These are phyloP conservation scores for Boletus edulis DNA, from an alignment of 768 basidiomycete genomes.

Conservation along the genomic window DNA sequence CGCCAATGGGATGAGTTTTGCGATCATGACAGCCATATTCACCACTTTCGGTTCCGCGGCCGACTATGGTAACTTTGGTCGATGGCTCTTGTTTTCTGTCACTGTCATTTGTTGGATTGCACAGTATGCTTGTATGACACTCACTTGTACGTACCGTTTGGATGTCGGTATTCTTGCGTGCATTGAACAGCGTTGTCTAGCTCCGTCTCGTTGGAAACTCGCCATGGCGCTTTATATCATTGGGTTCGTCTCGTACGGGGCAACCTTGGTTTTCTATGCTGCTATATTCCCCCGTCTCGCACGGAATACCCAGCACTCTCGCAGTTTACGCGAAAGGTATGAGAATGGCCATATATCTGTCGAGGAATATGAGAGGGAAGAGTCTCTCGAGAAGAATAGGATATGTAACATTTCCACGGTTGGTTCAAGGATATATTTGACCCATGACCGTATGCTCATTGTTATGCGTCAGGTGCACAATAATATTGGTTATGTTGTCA, in stretches of 20 bases:
- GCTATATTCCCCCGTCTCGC: constrained; percentile 80
- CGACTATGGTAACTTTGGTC: constrained; percentile 52
- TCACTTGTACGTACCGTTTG: constrained; percentile 51
- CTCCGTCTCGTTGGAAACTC: constrained; percentile 64
- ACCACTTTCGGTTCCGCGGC: constrained; percentile 62
- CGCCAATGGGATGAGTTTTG: constrained; percentile 74
- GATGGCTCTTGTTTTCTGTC: constrained; percentile 70
- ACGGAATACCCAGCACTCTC: constrained; percentile 67
- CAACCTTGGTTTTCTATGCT: constrained; percentile 78
- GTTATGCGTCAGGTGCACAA: constrained; percentile 55
- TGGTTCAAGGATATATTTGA: constrained; percentile 7
- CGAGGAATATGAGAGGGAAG: constrained; percentile 70
- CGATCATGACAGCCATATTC: constrained; percentile 78
- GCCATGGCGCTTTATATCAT: constrained; percentile 81
- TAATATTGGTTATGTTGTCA: constrained; percentile 71
- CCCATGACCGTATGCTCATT: background rate
- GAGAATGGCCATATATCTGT: constrained; percentile 56
- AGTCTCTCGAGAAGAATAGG: constrained; percentile 79
- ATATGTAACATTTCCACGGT: constrained; percentile 86
- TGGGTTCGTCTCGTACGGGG: constrained; percentile 76
- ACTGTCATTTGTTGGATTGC: constrained; percentile 80
- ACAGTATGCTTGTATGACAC: constrained; percentile 73
- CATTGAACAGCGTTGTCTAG: constrained; percentile 32
- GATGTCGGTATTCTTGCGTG: background rate
- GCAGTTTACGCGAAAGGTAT: constrained; percentile 50